Base-by-base conservation (phyloP, 306 rosid species). In the Ammopiptanthus mongolicus region DNA sequence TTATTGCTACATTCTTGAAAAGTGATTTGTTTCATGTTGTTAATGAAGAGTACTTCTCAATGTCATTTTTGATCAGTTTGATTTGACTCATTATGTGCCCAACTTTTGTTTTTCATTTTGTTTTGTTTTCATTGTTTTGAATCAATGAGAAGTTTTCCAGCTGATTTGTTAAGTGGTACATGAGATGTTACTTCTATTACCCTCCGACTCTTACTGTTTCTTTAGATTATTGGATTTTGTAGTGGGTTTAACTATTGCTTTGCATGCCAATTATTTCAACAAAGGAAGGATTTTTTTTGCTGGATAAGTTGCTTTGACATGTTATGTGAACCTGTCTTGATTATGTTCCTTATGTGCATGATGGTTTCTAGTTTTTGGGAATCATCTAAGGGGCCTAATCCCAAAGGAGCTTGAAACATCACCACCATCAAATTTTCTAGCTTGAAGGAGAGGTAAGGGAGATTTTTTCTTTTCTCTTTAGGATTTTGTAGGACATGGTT, bases 121-220 rank as follows among this genome's bases (percentile, higher is more conserved):
- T 59, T 10, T 39, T 39, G 46, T 10, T 10, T 39, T 39, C 9
- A 13, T 39, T 39, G 3, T 39, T 44, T 47, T 65, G 48, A 19
- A 46, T 64, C 34, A 46, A 51, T 53, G 50, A 70, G 60, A 53
- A 28, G 71, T 80, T 77, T 64, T 44, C 2, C 59, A 74, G 84
- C 71, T 79, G 88, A 81, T 84, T 81, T 73, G 23, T 50, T 63
- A 23, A 78, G 65, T 69, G 39, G 42, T 7, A 52, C 63, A 5
- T 75, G 21, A 23, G 25, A 23, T 23, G 2, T 2, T 23, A n/a
- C n/a, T n/a, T n/a, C 19, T 42, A 13, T 52, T 56, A n/a, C n/a
- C n/a, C n/a, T n/a, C n/a, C n/a, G 41, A 15, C 6, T 47, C 10
- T 11, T 21, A 34, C 65, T 55, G 42, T 23, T 66, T 64, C 31